phyloP scores from a whole-genome alignment of 148 eudicot genomes.

The Dysphania ambrosioides region DNA sequence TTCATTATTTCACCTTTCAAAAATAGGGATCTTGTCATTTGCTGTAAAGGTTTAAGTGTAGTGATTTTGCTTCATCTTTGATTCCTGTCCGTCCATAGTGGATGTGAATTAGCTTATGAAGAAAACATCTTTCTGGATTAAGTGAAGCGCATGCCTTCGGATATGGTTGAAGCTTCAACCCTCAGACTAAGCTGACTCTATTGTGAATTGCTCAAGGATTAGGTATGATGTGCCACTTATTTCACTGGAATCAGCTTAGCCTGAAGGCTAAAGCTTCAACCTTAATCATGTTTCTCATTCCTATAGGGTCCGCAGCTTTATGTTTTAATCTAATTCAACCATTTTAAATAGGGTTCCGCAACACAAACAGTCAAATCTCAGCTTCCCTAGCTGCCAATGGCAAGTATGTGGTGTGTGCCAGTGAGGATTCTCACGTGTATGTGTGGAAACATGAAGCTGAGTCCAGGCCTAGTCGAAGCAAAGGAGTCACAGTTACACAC shows the following conservation, averaged over 20 bases:
- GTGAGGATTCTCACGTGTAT: conserved; percentile 85
- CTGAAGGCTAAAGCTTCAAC: too few species aligned
- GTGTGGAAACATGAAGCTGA: conserved; percentile 84
- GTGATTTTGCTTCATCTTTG: background rate
- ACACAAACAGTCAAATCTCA: conserved; percentile 89
- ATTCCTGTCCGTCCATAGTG: background rate
- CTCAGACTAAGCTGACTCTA: background rate
- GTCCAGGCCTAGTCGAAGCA: conserved; percentile 67
- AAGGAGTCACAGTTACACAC: conserved; percentile 58
- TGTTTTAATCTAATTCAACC: background rate
- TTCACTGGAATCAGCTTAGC: too few species aligned
- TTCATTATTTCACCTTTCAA: too few species aligned
- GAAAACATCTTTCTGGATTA: background rate
- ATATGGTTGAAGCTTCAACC: background rate
- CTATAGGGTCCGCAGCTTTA: background rate
- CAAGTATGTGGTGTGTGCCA: conserved; percentile 74
- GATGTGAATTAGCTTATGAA: background rate
- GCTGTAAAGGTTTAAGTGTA: background rate
- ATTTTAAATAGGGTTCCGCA: conserved; percentile 66
- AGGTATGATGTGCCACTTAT: background rate
- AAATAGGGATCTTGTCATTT: too few species aligned
- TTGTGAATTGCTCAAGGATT: background rate
- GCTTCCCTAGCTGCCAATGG: conserved; percentile 73
- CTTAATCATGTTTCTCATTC: background rate
- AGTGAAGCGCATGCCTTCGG: background rate